Conservation (phyloP, 345 rosid genomes). For the Cochlearia excelsa region DNA sequence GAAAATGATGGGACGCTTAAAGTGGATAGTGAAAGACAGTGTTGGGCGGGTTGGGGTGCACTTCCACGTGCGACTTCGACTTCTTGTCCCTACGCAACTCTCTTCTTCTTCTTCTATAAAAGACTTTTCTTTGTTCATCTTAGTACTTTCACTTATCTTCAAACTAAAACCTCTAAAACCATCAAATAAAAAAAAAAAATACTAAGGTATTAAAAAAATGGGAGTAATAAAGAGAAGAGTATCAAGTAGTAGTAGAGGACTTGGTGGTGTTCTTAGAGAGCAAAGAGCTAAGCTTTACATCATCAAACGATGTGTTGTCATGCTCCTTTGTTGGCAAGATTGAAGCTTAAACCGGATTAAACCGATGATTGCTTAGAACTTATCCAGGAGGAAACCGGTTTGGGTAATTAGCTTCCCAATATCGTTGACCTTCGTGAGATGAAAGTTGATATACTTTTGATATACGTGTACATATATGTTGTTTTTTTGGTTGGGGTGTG, state of each 20-base stretch:
- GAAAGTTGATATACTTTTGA: slow-evolving; percentile 19
- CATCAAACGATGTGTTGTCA: slow-evolving; percentile 79
- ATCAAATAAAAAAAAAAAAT: too few relatives aligned
- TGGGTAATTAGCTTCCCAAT: slow-evolving; percentile 4
- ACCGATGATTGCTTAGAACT: slow-evolving; percentile 18
- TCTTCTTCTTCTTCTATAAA: slow-evolving; percentile 26
- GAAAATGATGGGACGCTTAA: slow-evolving; percentile 29
- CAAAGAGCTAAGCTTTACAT: slow-evolving; percentile 85
- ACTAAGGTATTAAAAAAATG: slow-evolving; percentile 23
- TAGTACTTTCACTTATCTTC: slow-evolving; percentile 15
- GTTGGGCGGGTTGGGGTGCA: slow-evolving; percentile 37
- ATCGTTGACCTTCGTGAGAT: slow-evolving; percentile 10
- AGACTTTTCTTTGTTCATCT: slow-evolving; percentile 12
- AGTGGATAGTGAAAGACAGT: slow-evolving; percentile 33
- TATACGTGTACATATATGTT: neutral
- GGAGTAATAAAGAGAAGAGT: slow-evolving; percentile 69
- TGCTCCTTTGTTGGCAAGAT: slow-evolving; percentile 87
- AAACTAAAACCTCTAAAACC: slow-evolving; percentile 9
- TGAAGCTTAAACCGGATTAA: slow-evolving; percentile 27
- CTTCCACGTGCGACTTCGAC: slow-evolving; percentile 35
- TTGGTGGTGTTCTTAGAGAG: slow-evolving; percentile 74
- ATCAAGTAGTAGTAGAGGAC: slow-evolving; percentile 51
- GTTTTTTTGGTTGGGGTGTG: neutral
- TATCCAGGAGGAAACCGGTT: slow-evolving; percentile 1
- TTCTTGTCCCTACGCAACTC: slow-evolving; percentile 29